Base-by-base conservation (phyloP, 2,329 filamentous ascomycete species). In the Colletotrichum sublineola region DNA sequence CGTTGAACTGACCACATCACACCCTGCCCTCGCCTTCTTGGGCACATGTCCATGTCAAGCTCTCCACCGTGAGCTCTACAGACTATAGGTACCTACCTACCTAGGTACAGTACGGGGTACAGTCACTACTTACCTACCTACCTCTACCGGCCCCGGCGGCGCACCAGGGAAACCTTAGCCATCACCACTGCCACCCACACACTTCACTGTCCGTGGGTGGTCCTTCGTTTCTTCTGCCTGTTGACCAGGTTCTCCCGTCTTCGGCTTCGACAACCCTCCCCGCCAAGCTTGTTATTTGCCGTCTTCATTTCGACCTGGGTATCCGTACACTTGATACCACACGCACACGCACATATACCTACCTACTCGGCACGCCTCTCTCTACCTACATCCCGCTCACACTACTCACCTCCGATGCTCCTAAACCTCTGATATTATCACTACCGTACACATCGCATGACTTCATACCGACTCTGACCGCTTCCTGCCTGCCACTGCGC, bases 171-270 rank as follows among this genome's bases (percentile, higher is more conserved):
- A 61, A 48, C 46, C 8, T 52, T 38, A 40, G 31, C 46, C 60
- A 62, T 36, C 61, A 52, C 20, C 31, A 29, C 36, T n/a, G 24
- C 44, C 44, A 62, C 57, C 57, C 40, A 33, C 44, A 29, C 57
- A 33, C 40, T 33, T 18, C 57, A 33, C 40, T 33, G 18, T 46
- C 57, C n/a, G 7, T 31, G 20, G 14, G 7, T 31, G 20, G 14
- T 46, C 52, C 66, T 69, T 69, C 65, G 69, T 64, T 72, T 72
- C 66, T 69, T 72, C 66, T 72, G 69, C 69, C 65, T 69, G 66
- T 72, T 69, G 69, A 72, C 66, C 66, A 69, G 69, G 69, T 69
- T 46, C 48, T 64, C 69, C 60, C 66, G 40, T 61, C 69, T 50
- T 61, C 62, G 69, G 63, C 40, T 46, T 63, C 44, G 31, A 46